Evolutionary conservation across 306 rosid species (phyloP).

Genomic region (Castanea sativa): DNA sequence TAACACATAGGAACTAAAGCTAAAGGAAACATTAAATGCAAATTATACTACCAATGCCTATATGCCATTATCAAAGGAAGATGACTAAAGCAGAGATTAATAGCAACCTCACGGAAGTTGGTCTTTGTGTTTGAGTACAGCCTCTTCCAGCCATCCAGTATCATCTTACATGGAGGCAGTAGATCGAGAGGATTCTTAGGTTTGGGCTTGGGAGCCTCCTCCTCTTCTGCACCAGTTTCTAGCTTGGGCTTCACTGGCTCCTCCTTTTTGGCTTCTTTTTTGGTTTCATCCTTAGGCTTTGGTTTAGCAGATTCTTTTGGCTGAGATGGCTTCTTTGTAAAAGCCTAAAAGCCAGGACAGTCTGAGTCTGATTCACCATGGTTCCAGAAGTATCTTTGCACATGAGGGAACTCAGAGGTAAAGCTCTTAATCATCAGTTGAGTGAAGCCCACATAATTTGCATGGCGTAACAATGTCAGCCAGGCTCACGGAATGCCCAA

Average conservation of each 20-base stretch:
- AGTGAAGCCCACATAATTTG: constrained; percentile 46
- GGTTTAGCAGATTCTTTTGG: constrained; percentile 62
- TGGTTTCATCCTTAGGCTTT: constrained; percentile 58
- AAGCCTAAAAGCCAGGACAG: constrained; percentile 24
- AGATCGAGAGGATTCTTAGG: constrained; percentile 82
- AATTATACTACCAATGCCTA: no score
- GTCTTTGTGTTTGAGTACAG: constrained; percentile 85
- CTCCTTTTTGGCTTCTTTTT: constrained; percentile 55
- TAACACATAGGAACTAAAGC: no score
- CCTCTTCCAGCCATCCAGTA: constrained; percentile 90
- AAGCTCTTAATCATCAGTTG: constrained; percentile 49
- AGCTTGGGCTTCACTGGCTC: constrained; percentile 39
- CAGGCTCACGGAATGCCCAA: constrained; percentile 76
- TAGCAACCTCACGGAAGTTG: constrained; percentile 93
- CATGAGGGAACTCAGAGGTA: constrained; percentile 85
- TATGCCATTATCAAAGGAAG: constrained; percentile 25
- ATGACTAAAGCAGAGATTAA: constrained; percentile 20
- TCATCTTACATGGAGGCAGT: constrained; percentile 83
- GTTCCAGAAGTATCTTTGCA: constrained; percentile 89
- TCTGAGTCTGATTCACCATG: constrained; percentile 68
- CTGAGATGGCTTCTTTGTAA: constrained; percentile 63
- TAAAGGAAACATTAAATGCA: no score
- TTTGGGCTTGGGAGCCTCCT: constrained; percentile 82
- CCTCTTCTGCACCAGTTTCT: constrained; percentile 45
- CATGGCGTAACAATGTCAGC: constrained; percentile 60